Percentiles rank a stretch among this genome's conserved stretches.
phyloP scores from a whole-genome alignment of 148 eudicot genomes.

The Camellia japonica region DNA sequence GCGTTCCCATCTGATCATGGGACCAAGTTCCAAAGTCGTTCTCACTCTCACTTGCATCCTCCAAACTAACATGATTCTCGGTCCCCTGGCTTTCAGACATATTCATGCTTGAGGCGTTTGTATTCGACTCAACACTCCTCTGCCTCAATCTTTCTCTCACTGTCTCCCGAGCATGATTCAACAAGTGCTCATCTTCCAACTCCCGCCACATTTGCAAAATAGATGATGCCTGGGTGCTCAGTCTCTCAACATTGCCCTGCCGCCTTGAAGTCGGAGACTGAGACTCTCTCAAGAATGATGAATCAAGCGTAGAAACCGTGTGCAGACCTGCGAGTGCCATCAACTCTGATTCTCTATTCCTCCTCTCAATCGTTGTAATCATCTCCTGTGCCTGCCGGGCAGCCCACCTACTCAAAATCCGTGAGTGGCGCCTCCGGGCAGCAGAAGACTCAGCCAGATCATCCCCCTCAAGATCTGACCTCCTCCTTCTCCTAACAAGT shows the following conservation, averaged over 20 bases:
- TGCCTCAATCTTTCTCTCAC: constrained; percentile 74
- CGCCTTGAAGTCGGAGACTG: constrained; percentile 75
- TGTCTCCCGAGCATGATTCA: constrained; percentile 69
- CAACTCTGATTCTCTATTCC: constrained; percentile 85
- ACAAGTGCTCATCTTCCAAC: constrained; percentile 80
- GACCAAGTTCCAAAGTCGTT: constrained; percentile 75
- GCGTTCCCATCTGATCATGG: constrained; percentile 52
- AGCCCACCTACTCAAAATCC: constrained; percentile 90
- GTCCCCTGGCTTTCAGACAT: constrained; percentile 48
- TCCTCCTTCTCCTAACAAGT: constrained; percentile 74
- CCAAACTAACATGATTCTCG: constrained; percentile 60
- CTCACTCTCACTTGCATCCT: constrained; percentile 68
- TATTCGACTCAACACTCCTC: constrained; percentile 54
- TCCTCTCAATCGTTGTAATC: constrained; percentile 94
- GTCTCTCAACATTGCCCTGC: constrained; percentile 74
- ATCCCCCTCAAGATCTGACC: constrained; percentile 92
- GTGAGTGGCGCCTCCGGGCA: constrained; percentile 82
- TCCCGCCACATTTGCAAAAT: constrained; percentile 98
- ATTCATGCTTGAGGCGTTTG: constrained; percentile 55
- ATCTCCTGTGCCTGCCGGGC: constrained; percentile 94
- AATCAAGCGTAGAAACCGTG: constrained; percentile 95
- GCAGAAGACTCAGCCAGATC: constrained; percentile 97
- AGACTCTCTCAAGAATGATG: constrained; percentile 84
- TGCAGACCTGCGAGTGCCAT: constrained; percentile 97
- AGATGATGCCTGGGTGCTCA: constrained; percentile 72